Base-by-base conservation (phyloP, 2,329 filamentous ascomycete genomes). In the Fusarium sp. region DNA sequence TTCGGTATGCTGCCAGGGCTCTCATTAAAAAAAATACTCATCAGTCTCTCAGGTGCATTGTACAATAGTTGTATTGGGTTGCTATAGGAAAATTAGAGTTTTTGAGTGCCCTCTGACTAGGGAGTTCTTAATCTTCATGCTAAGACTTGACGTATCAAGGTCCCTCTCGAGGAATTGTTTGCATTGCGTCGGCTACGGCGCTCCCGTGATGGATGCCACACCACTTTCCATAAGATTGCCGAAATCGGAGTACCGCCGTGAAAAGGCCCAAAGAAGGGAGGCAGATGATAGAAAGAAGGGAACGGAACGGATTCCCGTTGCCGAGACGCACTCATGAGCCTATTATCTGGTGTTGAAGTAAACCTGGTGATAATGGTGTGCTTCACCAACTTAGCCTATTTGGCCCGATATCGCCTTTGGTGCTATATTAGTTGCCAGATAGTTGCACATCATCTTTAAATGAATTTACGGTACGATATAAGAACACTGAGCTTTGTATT, bases 131-230 rank as follows among this genome's bases (percentile, higher is more conserved):
- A 46, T 46, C 20, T 13, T n/a, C n/a, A 46, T 46, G 42, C 42
- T 46, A 46, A 46, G 42, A 46, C 42, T 46, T 16, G 42, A 46
- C 42, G 25, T 16, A 46, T 46, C 42, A 27, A 4, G 42, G 23
- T 27, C 23, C 14, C 42, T 27, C 23, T 16, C 8, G 23, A 46
- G 42, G 38, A 42, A 42, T 42, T 46, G 42, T 49, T 16, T 49
- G 44, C 44, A 27, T 27, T 25, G n/a, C 9, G 44, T 29, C 44
- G 44, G 44, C 23, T 49, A 49, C 33, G 51, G 29, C 33, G 51
- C 27, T 55, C n/a, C 33, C 33, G 33, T 36, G 23, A 23, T 38
- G 51, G 49, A 51, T 51, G 49, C 49, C 49, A 51, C 49, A 51
- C 46, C 46, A 51, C 27, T 51, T 31, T 51, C 18, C 46, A 14